Evolutionary conservation across 1,284 basidiomycete genomes (phyloP).

Genomic region (Trichosporon asahii): DNA sequence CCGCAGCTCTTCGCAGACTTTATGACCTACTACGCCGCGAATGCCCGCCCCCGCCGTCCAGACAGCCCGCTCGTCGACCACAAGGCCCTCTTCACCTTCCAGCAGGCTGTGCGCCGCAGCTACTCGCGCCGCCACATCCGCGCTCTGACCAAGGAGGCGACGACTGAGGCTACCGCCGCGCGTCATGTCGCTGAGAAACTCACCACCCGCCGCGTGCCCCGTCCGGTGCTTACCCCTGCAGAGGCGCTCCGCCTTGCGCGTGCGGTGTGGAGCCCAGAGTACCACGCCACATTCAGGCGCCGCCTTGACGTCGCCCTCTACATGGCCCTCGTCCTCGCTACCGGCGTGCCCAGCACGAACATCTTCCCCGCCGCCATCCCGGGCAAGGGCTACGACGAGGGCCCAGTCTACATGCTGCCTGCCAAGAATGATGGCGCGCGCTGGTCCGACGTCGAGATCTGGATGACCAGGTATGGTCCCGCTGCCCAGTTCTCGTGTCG

Average conservation of each 20-base stretch:
- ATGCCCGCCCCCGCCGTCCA: background rate
- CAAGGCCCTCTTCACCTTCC: background rate
- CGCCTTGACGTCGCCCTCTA: slow-evolving; percentile 12
- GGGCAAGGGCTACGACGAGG: background rate
- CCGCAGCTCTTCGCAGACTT: slow-evolving; percentile 6
- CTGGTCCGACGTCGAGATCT: slow-evolving; percentile 7
- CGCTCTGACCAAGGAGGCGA: background rate
- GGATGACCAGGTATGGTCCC: slow-evolving; percentile 4
- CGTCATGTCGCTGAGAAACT: background rate
- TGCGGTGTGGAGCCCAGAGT: slow-evolving; percentile 2
- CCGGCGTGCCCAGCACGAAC: background rate
- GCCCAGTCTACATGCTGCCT: background rate
- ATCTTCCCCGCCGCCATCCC: slow-evolving; percentile 1
- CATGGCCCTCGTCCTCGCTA: slow-evolving; percentile 11
- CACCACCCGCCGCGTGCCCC: background rate
- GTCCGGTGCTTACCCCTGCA: background rate
- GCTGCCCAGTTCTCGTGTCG: background rate
- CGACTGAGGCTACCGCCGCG: background rate
- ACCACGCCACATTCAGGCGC: slow-evolving; percentile 4
- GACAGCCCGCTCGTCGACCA: background rate
- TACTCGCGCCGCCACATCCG: background rate
- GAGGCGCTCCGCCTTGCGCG: background rate
- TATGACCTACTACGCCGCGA: slow-evolving; percentile 2
- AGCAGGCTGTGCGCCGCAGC: slow-evolving; percentile 1
- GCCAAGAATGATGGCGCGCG: background rate